These are phyloP conservation scores for Kodamaea alishanica DNA, from an alignment of 1,139 yeast genomes.

Conservation along the genomic window DNA sequence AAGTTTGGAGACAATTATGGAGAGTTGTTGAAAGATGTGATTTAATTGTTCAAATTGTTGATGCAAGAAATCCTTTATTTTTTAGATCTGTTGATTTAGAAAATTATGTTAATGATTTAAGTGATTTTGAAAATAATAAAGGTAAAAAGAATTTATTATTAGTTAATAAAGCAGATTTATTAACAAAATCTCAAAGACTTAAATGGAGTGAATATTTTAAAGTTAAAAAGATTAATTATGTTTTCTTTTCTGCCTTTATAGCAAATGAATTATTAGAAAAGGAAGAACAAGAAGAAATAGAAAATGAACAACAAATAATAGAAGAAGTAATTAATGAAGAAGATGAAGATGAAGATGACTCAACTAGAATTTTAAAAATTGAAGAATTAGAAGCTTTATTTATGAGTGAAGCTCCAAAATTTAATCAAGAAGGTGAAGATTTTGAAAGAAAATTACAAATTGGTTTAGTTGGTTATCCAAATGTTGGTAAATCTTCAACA, in stretches of 20 bases:
- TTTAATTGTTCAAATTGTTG: constrained; percentile 93
- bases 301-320: constrained; percentile 15
- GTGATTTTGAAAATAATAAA: constrained; percentile 45
- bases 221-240: constrained; percentile 66
- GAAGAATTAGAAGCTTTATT: constrained; percentile 83
- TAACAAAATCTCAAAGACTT: constrained; percentile 70
- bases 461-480: constrained; percentile 95
- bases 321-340: constrained; percentile 10
- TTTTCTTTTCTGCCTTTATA: constrained; percentile 87
- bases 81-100: constrained; percentile 91
- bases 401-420: constrained; percentile 73
- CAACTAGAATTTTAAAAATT: constrained; percentile 70
- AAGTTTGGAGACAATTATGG: constrained; percentile 99
- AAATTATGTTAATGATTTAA: constrained; percentile 68
- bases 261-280: constrained; percentile 71
- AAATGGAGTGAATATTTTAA: constrained; percentile 86
- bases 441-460: constrained; percentile 73
- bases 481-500: constrained; percentile 95
- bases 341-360: constrained; percentile 36
- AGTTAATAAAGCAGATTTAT: constrained; percentile 91
- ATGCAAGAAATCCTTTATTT: constrained; percentile 89
- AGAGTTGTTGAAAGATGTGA: constrained; percentile 95
- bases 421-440: constrained; percentile 49
- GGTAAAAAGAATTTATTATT: constrained; percentile 73
- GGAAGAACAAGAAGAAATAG: constrained; percentile 41